These are phyloP conservation scores for Lactarius deliciosus DNA, from an alignment of 768 basidiomycete species.

Conservation along the genomic window DNA sequence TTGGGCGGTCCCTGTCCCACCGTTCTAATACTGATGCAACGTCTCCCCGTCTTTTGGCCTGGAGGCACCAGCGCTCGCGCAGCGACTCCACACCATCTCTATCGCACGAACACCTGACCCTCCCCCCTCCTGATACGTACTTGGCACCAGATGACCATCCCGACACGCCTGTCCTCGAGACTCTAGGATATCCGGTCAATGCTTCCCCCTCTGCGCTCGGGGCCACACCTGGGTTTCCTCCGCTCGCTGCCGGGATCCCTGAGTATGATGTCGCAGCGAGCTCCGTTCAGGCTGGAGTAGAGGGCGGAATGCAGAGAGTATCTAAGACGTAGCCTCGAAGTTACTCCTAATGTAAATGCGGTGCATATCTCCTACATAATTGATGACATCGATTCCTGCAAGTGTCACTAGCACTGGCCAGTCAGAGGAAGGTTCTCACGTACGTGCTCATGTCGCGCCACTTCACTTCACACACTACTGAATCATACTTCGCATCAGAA, in stretches of 20 bases:
- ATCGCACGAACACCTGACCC: background rate
- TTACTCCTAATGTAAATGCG: background rate
- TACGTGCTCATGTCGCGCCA: background rate
- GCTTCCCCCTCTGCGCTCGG: background rate
- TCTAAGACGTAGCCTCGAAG: conserved; percentile 23
- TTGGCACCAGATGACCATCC: background rate
- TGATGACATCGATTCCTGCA: background rate
- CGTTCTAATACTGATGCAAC: background rate
- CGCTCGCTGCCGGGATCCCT: background rate
- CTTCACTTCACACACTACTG: background rate
- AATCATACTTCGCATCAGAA: background rate
- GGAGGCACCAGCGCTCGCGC: background rate
- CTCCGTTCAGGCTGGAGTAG: conserved; percentile 22
- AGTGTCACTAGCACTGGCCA: too few species aligned
- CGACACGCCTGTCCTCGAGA: background rate
- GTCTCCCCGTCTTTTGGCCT: background rate
- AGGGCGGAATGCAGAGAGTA: conserved; percentile 27
- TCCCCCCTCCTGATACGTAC: background rate
- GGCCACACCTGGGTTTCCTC: conserved; percentile 4
- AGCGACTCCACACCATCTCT: background rate
- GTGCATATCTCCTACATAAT: background rate
- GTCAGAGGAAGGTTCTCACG: background rate
- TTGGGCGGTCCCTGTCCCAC: background rate
- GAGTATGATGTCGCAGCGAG: conserved; percentile 14
- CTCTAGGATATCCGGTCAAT: background rate